Percentiles rank a stretch among this genome's conserved stretches.
These are phyloP conservation scores for Mytilinidion resinicola DNA, from an alignment of 495 filamentous ascomycete species.

Conservation along the genomic window DNA sequence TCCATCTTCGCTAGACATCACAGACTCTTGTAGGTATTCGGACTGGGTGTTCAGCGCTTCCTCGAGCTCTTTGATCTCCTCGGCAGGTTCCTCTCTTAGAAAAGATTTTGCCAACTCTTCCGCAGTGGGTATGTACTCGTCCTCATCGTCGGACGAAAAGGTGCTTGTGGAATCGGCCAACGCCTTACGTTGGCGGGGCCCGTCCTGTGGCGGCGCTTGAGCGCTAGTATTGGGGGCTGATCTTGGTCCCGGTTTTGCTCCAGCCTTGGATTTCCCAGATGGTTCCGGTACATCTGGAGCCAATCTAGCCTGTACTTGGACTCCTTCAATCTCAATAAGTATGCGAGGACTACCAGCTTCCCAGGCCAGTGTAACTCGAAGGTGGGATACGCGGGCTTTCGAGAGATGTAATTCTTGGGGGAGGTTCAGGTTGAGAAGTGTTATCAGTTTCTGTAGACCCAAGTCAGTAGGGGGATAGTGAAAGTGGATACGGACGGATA, in stretches of 20 bases:
- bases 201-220: constrained; percentile 1
- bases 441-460: constrained; percentile 59
- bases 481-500: neutral
- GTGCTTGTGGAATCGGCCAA: constrained; percentile 10
- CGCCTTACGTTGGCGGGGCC: neutral
- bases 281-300: constrained; percentile 6
- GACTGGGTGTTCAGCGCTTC: constrained; percentile 65
- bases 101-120: constrained; percentile 83
- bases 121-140: constrained; percentile 61
- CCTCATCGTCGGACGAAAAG: constrained; percentile 32
- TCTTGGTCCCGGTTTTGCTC: neutral
- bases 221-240: neutral
- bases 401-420: constrained; percentile 60
- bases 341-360: constrained; percentile 77
- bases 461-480: neutral
- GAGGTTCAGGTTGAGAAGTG: constrained; percentile 55
- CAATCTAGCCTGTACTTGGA: constrained; percentile 57
- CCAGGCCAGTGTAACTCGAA: constrained; percentile 72
- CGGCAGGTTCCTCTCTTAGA: constrained; percentile 67
- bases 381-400: constrained; percentile 60
- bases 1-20: constrained; percentile 46
- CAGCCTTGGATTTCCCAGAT: constrained; percentile 6
- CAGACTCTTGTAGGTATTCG: constrained; percentile 51
- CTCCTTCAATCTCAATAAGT: constrained; percentile 66
- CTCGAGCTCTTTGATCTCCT: constrained; percentile 70